Evolutionary conservation across 2,329 filamentous ascomycete genomes (phyloP).

Genomic region (Epichloe sibirici): DNA sequence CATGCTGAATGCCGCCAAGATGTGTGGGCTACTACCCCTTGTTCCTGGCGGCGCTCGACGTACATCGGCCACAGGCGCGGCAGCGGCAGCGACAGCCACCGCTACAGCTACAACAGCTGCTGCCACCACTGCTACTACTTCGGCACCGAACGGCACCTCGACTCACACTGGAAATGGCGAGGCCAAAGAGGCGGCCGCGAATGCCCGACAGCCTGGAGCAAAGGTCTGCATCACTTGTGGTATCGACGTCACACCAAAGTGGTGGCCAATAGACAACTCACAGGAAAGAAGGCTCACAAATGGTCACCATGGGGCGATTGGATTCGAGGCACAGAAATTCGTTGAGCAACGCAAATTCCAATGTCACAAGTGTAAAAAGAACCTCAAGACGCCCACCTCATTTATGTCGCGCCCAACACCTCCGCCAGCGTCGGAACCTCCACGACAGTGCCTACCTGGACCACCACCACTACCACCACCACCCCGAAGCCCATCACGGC

Average conservation of each 20-base stretch:
- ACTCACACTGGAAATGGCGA: slow-evolving; percentile 11
- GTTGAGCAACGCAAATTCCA: slow-evolving; percentile 51
- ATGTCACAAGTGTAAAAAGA: slow-evolving; percentile 63
- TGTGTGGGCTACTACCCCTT: slow-evolving; percentile 22
- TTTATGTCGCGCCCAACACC: slow-evolving; percentile 13
- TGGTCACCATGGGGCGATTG: slow-evolving; percentile 36
- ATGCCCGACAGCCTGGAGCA: slow-evolving; percentile 27
- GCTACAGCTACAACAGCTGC: slow-evolving; percentile 22
- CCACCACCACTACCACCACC: slow-evolving; percentile 12
- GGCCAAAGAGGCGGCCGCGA: slow-evolving; percentile 13
- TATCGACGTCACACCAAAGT: slow-evolving; percentile 61
- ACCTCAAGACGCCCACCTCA: slow-evolving; percentile 31
- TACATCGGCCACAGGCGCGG: slow-evolving; percentile 26
- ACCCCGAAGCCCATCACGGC: slow-evolving; percentile 18
- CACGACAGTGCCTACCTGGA: slow-evolving; percentile 9
- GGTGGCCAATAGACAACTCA: slow-evolving; percentile 49
- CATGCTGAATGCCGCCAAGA: slow-evolving; percentile 51
- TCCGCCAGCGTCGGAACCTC: slow-evolving; percentile 10
- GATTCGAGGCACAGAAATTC: slow-evolving; percentile 46
- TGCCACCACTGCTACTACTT: slow-evolving; percentile 6
- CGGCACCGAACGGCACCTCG: slow-evolving; percentile 7
- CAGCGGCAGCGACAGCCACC: slow-evolving; percentile 23
- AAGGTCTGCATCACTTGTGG: slow-evolving; percentile 53
- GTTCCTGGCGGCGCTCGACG: slow-evolving; percentile 31
- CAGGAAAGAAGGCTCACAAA: slow-evolving; percentile 41